A percentile compares a stretch with the other conserved stretches of the same genome.
These are phyloP conservation scores for Elsinoe fawcettii DNA, from an alignment of 2,329 filamentous ascomycete species.

Conservation along the genomic window DNA sequence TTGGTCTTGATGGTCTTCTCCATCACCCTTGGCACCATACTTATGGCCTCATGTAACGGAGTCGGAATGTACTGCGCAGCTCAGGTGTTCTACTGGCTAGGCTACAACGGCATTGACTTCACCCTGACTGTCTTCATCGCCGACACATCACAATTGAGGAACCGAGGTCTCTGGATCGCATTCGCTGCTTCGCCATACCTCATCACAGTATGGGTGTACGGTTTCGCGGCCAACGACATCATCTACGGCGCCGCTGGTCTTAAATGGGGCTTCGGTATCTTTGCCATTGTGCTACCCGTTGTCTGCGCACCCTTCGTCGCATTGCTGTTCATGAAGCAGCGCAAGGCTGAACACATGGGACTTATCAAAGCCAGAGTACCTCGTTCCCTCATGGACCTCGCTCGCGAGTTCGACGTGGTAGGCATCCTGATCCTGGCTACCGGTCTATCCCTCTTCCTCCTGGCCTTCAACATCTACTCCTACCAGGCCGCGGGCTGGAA, in stretches of 20 bases:
- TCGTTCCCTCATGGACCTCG: conserved; percentile 24
- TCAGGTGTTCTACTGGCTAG: conserved; percentile 27
- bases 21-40: conserved; percentile 23
- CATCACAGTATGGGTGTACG: conserved; percentile 26
- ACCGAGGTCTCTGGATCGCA: conserved; percentile 27
- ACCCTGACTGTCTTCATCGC: conserved; percentile 29
- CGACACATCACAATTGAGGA: conserved; percentile 27
- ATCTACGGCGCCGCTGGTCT: conserved; percentile 21
- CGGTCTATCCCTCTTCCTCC: conserved; percentile 34
- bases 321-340: conserved; percentile 25
- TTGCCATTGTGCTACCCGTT: conserved; percentile 26
- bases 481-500: conserved; percentile 18
- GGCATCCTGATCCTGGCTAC: conserved; percentile 24
- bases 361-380: conserved; percentile 19
- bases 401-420: conserved; percentile 28
- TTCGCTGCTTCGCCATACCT: conserved; percentile 29
- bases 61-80: conserved; percentile 26
- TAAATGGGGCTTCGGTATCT: conserved; percentile 28
- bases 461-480: conserved; percentile 17
- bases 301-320: conserved; percentile 23
- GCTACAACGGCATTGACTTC: conserved; percentile 26
- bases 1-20: conserved; percentile 30
- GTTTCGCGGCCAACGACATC: conserved; percentile 24
- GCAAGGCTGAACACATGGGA: conserved; percentile 26
- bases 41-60: conserved; percentile 25